phyloP scores from a whole-genome alignment of 257 asterid genomes.

The Phtheirospermum japonicum region DNA sequence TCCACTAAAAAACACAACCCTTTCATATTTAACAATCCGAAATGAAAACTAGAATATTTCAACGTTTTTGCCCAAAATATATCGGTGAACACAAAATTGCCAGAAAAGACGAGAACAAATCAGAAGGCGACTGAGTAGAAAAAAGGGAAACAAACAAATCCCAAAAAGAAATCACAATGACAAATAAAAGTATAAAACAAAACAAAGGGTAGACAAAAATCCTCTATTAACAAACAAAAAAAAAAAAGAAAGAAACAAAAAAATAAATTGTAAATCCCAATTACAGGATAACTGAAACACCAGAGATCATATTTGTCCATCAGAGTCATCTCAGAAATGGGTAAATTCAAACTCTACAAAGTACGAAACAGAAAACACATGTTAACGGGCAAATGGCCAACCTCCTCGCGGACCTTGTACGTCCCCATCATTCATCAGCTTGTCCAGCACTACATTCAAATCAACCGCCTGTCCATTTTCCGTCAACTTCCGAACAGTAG shows the following conservation, averaged over 20 bases:
- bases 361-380: slow-evolving; percentile 20
- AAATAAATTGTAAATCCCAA: slow-evolving; percentile 23
- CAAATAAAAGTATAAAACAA: neutral
- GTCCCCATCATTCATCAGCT: slow-evolving; percentile 87
- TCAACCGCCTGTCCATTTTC: slow-evolving; percentile 95
- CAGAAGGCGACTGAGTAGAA: no score
- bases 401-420: slow-evolving; percentile 66
- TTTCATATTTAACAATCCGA: no score
- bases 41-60: no score
- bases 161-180: no score
- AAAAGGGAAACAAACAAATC: no score
- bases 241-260: no score
- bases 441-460: slow-evolving; percentile 85
- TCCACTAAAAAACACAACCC: no score
- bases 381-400: slow-evolving; percentile 66
- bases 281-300: slow-evolving; percentile 23
- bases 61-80: no score
- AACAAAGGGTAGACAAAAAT: neutral
- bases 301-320: slow-evolving; percentile 17
- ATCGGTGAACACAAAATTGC: no score
- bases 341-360: slow-evolving; percentile 37
- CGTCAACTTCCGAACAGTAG: slow-evolving; percentile 75
- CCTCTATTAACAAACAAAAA: slow-evolving; percentile 29
- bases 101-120: no score
- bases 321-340: slow-evolving; percentile 24